Conservation (phyloP, 148 eudicot genomes). For the Silene conica region DNA sequence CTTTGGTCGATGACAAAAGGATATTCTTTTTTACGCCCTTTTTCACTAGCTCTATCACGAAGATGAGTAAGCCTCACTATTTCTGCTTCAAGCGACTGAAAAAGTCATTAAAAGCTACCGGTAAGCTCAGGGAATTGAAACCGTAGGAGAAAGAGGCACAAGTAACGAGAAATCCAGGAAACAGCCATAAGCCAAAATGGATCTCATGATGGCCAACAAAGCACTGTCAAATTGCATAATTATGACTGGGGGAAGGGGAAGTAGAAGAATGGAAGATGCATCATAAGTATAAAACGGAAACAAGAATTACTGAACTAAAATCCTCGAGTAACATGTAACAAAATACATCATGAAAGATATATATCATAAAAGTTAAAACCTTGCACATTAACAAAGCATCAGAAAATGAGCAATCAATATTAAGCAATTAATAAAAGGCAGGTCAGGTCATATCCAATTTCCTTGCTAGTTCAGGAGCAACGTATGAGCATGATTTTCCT, state of each 20-base stretch:
- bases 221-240: not conserved
- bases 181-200: not conserved
- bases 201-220: not conserved
- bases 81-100: conserved; percentile 95
- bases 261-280: not conserved
- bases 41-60: conserved; percentile 95
- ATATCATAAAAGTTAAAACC: no score
- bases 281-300: no score
- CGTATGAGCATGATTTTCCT: no score
- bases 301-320: no score
- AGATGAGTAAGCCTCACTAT: conserved; percentile 75
- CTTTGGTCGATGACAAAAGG: conserved; percentile 39
- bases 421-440: no score
- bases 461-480: no score
- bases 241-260: not conserved
- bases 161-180: not conserved
- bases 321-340: no score
- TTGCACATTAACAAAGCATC: no score
- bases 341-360: no score
- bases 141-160: not conserved
- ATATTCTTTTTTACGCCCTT: conserved; percentile 91
- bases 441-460: no score
- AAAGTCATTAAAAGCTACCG: conserved; percentile 2
- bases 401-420: no score
- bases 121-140: no score